A percentile compares a stretch with the other conserved stretches of the same genome.
These are phyloP conservation scores for Crucibulum laeve DNA, from an alignment of 768 basidiomycete genomes.

Conservation along the genomic window DNA sequence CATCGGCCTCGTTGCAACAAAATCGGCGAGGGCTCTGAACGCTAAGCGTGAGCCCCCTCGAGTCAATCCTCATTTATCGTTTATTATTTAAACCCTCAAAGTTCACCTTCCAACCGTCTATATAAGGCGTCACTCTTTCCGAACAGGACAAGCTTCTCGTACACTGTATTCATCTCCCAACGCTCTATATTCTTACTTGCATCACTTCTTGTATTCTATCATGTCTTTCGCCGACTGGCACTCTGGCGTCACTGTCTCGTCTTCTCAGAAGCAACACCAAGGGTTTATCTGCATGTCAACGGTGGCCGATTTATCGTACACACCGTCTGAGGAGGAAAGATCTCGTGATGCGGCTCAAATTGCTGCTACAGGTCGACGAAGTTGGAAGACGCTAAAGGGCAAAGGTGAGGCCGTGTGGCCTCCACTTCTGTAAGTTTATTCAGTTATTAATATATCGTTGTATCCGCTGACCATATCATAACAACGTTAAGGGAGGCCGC, in stretches of 20 bases:
- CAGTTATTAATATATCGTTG: neutral
- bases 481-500: conserved; percentile 46
- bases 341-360: conserved; percentile 52
- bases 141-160: neutral
- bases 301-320: conserved; percentile 36
- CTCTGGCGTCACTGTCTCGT: conserved; percentile 31
- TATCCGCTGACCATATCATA: conserved; percentile 1
- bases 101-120: neutral
- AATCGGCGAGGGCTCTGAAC: too few species aligned
- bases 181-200: neutral
- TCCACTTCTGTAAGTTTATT: conserved; percentile 42
- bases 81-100: too few species aligned
- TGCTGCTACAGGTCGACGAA: conserved; percentile 60
- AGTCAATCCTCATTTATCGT: too few species aligned
- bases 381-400: conserved; percentile 73
- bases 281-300: conserved; percentile 30
- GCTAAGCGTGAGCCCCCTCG: too few species aligned
- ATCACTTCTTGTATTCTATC: too few species aligned
- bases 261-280: conserved; percentile 13
- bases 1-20: too few species aligned
- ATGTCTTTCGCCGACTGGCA: conserved; percentile 16
- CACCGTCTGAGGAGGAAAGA: conserved; percentile 32
- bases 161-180: neutral
- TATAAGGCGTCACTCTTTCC: neutral
- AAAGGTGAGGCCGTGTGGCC: conserved; percentile 73